A percentile compares a stretch with the other conserved stretches of the same genome.
Evolutionary conservation across 78 protist genomes (phyloP).

Genomic region (Monosiga brevicollis): DNA sequence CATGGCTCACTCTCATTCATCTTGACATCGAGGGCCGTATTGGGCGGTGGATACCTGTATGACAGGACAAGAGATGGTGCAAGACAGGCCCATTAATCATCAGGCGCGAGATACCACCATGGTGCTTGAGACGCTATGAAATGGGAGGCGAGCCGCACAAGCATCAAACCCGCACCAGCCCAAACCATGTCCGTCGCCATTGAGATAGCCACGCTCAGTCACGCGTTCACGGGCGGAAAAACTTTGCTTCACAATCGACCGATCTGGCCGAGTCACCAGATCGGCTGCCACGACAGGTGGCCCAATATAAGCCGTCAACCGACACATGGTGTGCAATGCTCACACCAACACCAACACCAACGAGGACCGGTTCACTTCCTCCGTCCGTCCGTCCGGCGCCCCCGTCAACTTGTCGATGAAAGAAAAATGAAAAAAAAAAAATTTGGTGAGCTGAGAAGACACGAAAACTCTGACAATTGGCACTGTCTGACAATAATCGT

Average conservation of each 20-base stretch:
- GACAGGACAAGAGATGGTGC: background rate
- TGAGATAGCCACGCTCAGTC: background rate
- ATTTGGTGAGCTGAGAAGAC: too few species aligned
- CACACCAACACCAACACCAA: too few species aligned
- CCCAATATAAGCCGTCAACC: background rate
- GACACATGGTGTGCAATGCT: too few species aligned
- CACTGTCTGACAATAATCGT: too few species aligned
- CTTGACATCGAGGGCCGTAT: background rate
- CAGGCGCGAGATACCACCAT: background rate
- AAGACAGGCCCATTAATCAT: background rate
- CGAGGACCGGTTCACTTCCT: too few species aligned
- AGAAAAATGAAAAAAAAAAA: too few species aligned
- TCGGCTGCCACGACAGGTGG: background rate
- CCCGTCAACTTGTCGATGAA: too few species aligned
- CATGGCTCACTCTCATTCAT: background rate
- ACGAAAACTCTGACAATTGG: too few species aligned
- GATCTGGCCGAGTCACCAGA: background rate
- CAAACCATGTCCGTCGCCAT: constrained; percentile 7
- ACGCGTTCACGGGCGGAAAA: background rate
- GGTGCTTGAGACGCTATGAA: background rate
- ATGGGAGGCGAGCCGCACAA: background rate
- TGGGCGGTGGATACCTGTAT: background rate
- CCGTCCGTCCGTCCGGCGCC: too few species aligned
- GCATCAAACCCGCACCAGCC: constrained; percentile 3
- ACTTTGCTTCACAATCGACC: background rate